Conservation (phyloP, 805 yeast species). For the Zygoascus flipseniorum region DNA sequence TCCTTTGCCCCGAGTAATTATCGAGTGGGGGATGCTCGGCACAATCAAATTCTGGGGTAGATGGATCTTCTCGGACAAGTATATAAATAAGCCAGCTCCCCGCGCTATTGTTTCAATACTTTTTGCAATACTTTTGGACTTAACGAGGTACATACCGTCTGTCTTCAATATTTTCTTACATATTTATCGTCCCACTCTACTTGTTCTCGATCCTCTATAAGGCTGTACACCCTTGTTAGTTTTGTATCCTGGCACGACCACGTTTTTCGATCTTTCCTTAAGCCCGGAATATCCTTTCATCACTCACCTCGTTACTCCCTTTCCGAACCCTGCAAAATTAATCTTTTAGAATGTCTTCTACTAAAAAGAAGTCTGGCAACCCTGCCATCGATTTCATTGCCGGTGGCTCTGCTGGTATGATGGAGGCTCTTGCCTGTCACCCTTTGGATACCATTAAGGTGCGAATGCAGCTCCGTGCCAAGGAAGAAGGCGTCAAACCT, state of each 20-base stretch:
- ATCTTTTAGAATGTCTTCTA: constrained; percentile 5
- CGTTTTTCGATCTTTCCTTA: too few relatives aligned
- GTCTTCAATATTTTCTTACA: too few relatives aligned
- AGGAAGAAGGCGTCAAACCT: constrained; percentile 32
- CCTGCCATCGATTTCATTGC: constrained; percentile 43
- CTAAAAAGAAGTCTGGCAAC: constrained; percentile 17
- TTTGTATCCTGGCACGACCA: too few relatives aligned
- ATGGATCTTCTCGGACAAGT: background rate
- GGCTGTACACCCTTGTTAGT: too few relatives aligned
- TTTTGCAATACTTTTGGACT: too few relatives aligned
- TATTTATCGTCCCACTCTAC: too few relatives aligned
- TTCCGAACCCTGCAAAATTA: too few relatives aligned
- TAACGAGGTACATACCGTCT: too few relatives aligned
- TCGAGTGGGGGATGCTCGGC: background rate
- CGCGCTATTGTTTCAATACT: background rate
- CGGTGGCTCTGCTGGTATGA: constrained; percentile 95
- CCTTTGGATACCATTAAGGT: constrained; percentile 98
- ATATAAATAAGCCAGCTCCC: background rate
- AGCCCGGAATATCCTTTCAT: too few relatives aligned
- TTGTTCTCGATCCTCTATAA: too few relatives aligned
- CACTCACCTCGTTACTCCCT: too few relatives aligned
- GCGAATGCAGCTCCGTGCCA: constrained; percentile 85
- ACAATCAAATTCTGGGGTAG: background rate
- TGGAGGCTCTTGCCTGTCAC: constrained; percentile 96
- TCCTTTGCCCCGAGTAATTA: background rate